Base-by-base conservation (phyloP, 495 filamentous ascomycete species). In the Friedmanniomyces endolithicus region DNA sequence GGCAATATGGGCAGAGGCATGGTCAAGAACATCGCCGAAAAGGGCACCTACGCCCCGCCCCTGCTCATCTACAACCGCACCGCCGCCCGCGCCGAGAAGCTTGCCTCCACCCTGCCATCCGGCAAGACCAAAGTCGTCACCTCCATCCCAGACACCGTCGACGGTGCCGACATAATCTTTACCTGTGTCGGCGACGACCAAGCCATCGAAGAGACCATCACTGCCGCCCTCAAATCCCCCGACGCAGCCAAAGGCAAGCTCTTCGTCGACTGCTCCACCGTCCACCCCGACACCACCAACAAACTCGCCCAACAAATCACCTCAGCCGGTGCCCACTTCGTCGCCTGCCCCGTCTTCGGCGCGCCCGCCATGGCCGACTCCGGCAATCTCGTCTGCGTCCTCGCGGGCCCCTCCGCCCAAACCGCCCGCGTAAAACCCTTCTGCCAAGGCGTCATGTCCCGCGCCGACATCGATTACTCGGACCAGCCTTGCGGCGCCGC, bases 1-100 rank as follows among this genome's bases (percentile, higher is more conserved):
- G 89, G 89, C 9, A 95, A 95, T 68, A 94, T 95, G 78, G 89
- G 89, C 57, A 75, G 85, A 85, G 88, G 87, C 54, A 95, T 95
- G 87, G 75, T 73, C 68, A 83, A 82, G 64, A 96, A 94, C 68
- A 70, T 96, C 29, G 81, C 84, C 16, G 69, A 79, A 60, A 95
- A 94, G 65, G 88, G 79, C 33, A 74, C 78, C 45, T 79, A 90
- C 34, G 71, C 78, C 11, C 72, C 77, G 43, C 83, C 87, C 1
- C 64, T 94, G 0, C 75, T 87, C 23, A 68, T 95, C 58, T 88
- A 79, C 75, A 96, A 95, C 72, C 86, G 89, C 58, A 73, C 70
- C 24, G 57, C 56, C 45, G 62, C 63, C 19, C 63, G 68, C 23
- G 61, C 70, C 22, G 68, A 71, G 37, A 64, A 67, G 40, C 62